Base-by-base conservation (phyloP, 768 basidiomycete genomes). In the Leccinum barrowsii region DNA sequence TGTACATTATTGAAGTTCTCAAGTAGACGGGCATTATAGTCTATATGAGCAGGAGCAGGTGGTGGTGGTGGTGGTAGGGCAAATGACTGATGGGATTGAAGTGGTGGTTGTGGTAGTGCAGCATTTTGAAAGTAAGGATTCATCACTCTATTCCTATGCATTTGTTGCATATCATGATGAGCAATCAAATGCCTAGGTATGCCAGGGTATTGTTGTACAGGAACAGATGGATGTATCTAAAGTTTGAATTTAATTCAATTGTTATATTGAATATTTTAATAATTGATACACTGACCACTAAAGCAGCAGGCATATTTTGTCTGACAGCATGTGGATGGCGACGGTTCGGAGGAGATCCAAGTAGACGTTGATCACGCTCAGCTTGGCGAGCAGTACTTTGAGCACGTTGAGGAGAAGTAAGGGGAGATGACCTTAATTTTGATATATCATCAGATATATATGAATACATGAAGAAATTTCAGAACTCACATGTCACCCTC, bases 141-240 rank as follows among this genome's bases (percentile, higher is more conserved):
- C 3, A 28, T 13, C 3, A 30, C 32, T 1, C 7, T 4, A 1
- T 35, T 19, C 2, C 30, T 2, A 3, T 46, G 22, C 4, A 24
- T 24, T 22, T 3, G 3, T 51, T 57, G 55, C 22, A 34, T 22
- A 1, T 57, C 6, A 52, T 59, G 24, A 47, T 59, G 26, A 17
- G 40, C 55, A 58, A 59, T 58, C 13, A 11, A 15, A 52, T 58
- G 15, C 0, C 3, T 2, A 0, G 50, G 50, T 22, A 59, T 50
- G 0, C 22, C 50, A 57, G 58, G 26, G 51, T 57, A 59, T 47
- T 59, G 55, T 8, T 50, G 1, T 5, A 59, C 19, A 5, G 42
- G 50, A 17, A 59, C 55, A 56, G 54, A 32, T 32, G 54, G 49
- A 56, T 51, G 47, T 0, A 11, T 6, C 58, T 57, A 17, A 15